Evolutionary conservation across 345 rosid species (phyloP).

Genomic region (Hibiscus tridactylites): DNA sequence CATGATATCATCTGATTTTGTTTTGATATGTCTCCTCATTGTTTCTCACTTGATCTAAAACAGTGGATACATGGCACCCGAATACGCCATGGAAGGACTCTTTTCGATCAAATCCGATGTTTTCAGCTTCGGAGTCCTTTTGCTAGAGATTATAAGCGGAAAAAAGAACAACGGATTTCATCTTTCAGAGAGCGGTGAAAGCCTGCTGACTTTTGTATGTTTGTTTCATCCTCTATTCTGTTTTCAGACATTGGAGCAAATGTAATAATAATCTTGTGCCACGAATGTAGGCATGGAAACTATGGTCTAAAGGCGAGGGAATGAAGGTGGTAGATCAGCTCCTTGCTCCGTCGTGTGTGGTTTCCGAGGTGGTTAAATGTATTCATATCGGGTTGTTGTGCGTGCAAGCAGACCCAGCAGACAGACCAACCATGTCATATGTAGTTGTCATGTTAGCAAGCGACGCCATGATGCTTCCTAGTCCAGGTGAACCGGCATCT

Average conservation of each 20-base stretch:
- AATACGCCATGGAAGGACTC: conserved; percentile 23
- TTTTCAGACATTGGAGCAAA: not conserved
- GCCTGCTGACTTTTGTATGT: conserved; percentile 26
- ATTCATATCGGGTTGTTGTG: conserved; percentile 20
- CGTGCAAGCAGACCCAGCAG: conserved; percentile 22
- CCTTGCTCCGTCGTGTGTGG: conserved; percentile 21
- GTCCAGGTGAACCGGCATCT: conserved; percentile 22
- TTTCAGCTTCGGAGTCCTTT: conserved; percentile 40
- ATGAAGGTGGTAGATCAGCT: conserved; percentile 40
- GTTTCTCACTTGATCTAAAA: too few species aligned
- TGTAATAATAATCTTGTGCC: not conserved
- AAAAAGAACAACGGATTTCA: conserved; percentile 26
- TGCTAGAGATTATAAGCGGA: conserved; percentile 34
- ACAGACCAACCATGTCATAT: conserved; percentile 42
- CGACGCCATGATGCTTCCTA: conserved; percentile 16
- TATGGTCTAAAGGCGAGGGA: conserved; percentile 40
- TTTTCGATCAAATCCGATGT: conserved; percentile 34
- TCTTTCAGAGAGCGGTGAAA: conserved; percentile 14
- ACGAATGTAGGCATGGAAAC: conserved; percentile 44
- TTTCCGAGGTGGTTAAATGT: conserved; percentile 34
- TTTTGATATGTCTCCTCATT: too few species aligned
- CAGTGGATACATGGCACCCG: not conserved
- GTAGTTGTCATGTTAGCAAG: conserved; percentile 37
- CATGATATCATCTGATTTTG: too few species aligned
- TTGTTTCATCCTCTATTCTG: not conserved